Percentiles rank a stretch among this genome's conserved stretches.
Evolutionary conservation across 2,329 filamentous ascomycete genomes (phyloP).

Genomic region (Ophiostoma ips): DNA sequence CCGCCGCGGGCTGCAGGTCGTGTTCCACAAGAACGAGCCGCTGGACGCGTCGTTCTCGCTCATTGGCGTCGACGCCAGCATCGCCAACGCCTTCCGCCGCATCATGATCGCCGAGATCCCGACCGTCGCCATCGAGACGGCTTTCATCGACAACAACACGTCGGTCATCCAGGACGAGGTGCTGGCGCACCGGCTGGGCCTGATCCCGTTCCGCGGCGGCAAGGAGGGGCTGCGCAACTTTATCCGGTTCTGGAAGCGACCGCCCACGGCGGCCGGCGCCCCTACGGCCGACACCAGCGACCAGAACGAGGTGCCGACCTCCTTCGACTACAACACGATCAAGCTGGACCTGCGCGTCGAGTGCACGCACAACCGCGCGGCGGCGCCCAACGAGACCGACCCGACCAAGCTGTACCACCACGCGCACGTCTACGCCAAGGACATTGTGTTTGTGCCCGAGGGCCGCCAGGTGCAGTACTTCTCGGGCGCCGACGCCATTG

Average conservation of each 20-base stretch:
- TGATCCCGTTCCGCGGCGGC: constrained; percentile 76
- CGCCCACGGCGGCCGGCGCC: no score
- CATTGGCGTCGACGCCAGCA: constrained; percentile 76
- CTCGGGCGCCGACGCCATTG: constrained; percentile 51
- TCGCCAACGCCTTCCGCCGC: constrained; percentile 94
- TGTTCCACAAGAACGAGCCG: constrained; percentile 72
- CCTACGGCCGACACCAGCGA: constrained; percentile 43
- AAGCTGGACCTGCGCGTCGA: constrained; percentile 62
- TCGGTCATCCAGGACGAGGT: constrained; percentile 98
- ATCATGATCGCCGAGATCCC: constrained; percentile 92
- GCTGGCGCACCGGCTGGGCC: constrained; percentile 73
- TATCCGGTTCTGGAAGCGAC: constrained; percentile 73
- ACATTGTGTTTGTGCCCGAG: constrained; percentile 62
- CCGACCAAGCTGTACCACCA: constrained; percentile 75
- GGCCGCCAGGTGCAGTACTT: constrained; percentile 63
- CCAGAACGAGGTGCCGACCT: constrained; percentile 28
- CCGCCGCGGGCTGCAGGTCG: constrained; percentile 32
- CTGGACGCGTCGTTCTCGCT: constrained; percentile 79
- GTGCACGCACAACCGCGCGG: constrained; percentile 67
- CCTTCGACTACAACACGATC: constrained; percentile 75
- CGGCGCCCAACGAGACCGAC: constrained; percentile 59
- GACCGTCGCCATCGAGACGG: constrained; percentile 83
- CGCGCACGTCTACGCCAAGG: constrained; percentile 66
- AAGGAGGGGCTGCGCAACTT: constrained; percentile 61
- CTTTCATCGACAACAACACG: constrained; percentile 92